Percentiles rank a stretch among this genome's conserved stretches.
Evolutionary conservation across 2,329 filamentous ascomycete species (phyloP).

Genomic region (Zymoseptoria brevis): DNA sequence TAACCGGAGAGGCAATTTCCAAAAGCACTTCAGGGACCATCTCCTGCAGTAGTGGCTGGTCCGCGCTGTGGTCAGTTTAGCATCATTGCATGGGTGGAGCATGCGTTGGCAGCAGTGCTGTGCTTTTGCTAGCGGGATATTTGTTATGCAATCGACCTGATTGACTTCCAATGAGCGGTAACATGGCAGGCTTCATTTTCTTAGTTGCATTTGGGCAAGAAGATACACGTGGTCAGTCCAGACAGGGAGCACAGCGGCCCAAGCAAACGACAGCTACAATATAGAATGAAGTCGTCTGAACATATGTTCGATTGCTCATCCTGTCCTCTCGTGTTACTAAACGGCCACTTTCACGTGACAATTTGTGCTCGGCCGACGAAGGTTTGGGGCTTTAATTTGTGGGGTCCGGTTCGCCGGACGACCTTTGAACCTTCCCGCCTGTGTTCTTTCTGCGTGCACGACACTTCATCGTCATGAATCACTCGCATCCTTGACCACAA

Average conservation of each 20-base stretch:
- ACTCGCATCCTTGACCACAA: slow-evolving; percentile 1
- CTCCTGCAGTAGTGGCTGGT: slow-evolving; percentile 29
- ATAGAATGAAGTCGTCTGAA: neutral
- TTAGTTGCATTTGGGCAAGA: neutral
- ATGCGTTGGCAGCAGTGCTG: neutral
- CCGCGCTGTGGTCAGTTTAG: neutral
- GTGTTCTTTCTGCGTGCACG: slow-evolving; percentile 5
- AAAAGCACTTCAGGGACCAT: slow-evolving; percentile 63
- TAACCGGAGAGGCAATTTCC: slow-evolving; percentile 67
- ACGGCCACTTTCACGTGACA: neutral
- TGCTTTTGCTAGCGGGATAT: neutral
- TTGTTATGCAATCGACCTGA: neutral
- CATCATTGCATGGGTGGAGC: neutral
- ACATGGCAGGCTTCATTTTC: neutral
- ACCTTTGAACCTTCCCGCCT: neutral
- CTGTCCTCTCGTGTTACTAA: neutral
- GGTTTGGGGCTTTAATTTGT: neutral
- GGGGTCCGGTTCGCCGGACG: neutral
- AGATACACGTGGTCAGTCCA: neutral
- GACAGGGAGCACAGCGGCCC: neutral
- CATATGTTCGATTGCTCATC: neutral
- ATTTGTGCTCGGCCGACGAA: neutral
- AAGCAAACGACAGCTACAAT: neutral
- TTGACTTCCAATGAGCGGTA: neutral
- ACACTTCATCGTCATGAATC: neutral